A percentile compares a stretch with the other conserved stretches of the same genome.
These are phyloP conservation scores for Candida schatavii DNA, from an alignment of 805 yeast genomes.

Conservation along the genomic window DNA sequence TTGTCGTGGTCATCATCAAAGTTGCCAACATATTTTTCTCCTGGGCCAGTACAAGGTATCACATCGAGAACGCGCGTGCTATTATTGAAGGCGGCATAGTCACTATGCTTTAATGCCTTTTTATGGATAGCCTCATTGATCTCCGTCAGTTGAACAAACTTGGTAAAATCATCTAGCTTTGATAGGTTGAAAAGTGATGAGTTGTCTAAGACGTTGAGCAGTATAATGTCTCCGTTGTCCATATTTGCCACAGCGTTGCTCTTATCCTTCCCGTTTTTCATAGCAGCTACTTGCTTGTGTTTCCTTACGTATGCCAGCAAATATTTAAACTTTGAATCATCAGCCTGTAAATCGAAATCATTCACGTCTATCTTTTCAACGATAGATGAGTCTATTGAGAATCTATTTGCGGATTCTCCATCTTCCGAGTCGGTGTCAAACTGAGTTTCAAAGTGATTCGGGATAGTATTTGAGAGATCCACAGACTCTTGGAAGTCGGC, in stretches of 20 bases:
- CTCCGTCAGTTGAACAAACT: slow-evolving; percentile 32
- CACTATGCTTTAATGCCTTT: slow-evolving; percentile 7
- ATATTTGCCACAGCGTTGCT: neutral
- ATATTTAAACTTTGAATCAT: slow-evolving; percentile 24
- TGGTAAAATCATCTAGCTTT: slow-evolving; percentile 32
- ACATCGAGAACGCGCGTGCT: slow-evolving; percentile 10
- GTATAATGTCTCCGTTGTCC: slow-evolving; percentile 8
- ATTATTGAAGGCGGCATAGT: neutral
- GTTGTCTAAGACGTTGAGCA: slow-evolving; percentile 11
- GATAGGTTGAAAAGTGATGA: slow-evolving; percentile 29
- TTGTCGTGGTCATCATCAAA: slow-evolving; percentile 4
- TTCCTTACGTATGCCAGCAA: slow-evolving; percentile 22
- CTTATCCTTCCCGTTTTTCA: slow-evolving; percentile 8
- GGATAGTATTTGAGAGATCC: neutral
- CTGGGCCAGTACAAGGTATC: slow-evolving; percentile 8
- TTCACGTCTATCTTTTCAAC: slow-evolving; percentile 17
- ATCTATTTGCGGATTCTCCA: slow-evolving; percentile 9
- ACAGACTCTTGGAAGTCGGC: slow-evolving; percentile 2
- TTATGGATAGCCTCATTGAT: slow-evolving; percentile 30
- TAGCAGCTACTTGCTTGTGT: neutral
- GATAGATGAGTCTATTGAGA: slow-evolving; percentile 24
- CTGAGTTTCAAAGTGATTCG: slow-evolving; percentile 12
- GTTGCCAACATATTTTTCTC: slow-evolving; percentile 7
- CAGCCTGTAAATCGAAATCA: slow-evolving; percentile 6
- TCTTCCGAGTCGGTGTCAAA: slow-evolving; percentile 19